Conservation (phyloP, 305 asterid genomes). For the Striga hermonthica region DNA sequence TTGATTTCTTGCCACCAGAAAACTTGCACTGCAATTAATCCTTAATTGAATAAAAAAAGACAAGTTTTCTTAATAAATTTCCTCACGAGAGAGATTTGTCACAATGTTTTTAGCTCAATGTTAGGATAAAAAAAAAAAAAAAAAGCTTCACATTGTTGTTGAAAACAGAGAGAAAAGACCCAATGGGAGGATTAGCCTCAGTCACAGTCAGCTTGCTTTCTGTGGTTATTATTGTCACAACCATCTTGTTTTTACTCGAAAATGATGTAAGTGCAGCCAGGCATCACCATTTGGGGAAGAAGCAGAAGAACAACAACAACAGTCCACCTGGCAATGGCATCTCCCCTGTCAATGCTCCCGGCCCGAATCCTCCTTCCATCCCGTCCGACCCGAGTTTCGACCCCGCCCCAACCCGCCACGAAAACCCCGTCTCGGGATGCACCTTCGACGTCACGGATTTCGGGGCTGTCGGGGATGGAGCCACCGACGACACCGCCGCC, state of each 20-base stretch:
- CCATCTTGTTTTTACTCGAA: conserved; percentile 28
- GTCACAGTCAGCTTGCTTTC: conserved; percentile 23
- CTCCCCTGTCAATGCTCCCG: conserved; percentile 38
- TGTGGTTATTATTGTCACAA: background rate
- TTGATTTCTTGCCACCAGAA: conserved; percentile 6
- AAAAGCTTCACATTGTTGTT: conserved; percentile 3
- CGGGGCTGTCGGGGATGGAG: conserved; percentile 86
- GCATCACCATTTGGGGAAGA: conserved; percentile 43
- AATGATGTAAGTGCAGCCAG: conserved; percentile 30
- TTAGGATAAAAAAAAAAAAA: background rate
- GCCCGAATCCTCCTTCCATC: conserved; percentile 32
- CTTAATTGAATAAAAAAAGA: background rate
- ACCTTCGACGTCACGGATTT: conserved; percentile 60
- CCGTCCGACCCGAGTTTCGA: conserved; percentile 46
- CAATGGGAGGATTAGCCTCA: conserved; percentile 36
- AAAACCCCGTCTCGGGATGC: conserved; percentile 35
- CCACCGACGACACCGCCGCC: conserved; percentile 73
- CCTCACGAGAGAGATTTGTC: background rate
- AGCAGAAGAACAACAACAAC: conserved; percentile 35
- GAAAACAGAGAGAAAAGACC: background rate
- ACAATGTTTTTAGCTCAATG: background rate
- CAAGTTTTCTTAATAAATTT: background rate
- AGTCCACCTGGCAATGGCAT: background rate
- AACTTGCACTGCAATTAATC: background rate
- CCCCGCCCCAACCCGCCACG: conserved; percentile 22